A percentile compares a stretch with the other conserved stretches of the same genome.
Conservation (phyloP, 1,139 yeast species). For the Hansenula anomala region DNA sequence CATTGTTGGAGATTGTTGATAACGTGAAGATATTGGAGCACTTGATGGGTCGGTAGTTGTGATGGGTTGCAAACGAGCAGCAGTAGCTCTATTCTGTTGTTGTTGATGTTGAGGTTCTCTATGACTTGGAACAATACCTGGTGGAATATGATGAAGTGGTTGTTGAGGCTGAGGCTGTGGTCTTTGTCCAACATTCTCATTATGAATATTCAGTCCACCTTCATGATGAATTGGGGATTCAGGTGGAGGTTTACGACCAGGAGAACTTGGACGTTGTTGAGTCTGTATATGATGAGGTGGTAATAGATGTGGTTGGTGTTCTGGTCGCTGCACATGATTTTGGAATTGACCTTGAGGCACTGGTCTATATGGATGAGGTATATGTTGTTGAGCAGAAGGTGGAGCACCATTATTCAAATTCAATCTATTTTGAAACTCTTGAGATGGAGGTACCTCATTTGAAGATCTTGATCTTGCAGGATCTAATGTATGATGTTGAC, state of each 20-base stretch:
- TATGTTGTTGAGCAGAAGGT: constrained; percentile 10
- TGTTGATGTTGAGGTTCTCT: constrained; percentile 6
- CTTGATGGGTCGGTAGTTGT: constrained; percentile 16
- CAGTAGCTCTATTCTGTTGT: constrained; percentile 2
- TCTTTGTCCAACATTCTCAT: constrained; percentile 3
- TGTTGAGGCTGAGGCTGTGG: constrained; percentile 9
- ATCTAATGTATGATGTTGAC: constrained; percentile 7
- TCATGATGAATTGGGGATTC: not conserved
- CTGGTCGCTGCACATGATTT: constrained; percentile 4
- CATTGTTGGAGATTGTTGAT: constrained; percentile 18
- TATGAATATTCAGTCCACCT: not conserved
- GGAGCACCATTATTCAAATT: not conserved
- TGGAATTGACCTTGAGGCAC: constrained; percentile 3
- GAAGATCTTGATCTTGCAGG: constrained; percentile 7
- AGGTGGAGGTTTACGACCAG: not conserved
- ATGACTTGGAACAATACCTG: not conserved
- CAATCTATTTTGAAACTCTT: not conserved
- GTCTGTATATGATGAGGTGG: not conserved
- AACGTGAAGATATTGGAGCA: constrained; percentile 18
- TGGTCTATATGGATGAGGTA: constrained; percentile 1
- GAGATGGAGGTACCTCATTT: not conserved
- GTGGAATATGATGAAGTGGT: constrained; percentile 3
- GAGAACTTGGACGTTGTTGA: constrained; percentile 2
- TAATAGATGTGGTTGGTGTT: constrained; percentile 4
- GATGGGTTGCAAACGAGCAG: constrained; percentile 16